Evolutionary conservation across 2,329 filamentous ascomycete genomes (phyloP).

Genomic region (Podosphaera aphanis): DNA sequence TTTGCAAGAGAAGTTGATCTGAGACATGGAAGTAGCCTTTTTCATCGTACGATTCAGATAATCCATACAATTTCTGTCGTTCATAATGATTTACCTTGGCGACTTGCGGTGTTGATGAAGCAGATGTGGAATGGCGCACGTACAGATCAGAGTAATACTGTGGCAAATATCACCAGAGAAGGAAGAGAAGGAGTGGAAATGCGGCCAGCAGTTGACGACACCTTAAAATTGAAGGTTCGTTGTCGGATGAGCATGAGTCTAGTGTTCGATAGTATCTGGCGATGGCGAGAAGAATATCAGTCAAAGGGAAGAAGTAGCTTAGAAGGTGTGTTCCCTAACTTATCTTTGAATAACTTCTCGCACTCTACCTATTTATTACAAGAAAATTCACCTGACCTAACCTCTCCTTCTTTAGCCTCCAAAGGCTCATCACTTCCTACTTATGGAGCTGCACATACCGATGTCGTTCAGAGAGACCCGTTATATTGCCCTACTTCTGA

Average conservation of each 20-base stretch:
- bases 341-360: not conserved
- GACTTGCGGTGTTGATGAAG: constrained; percentile 63
- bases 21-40: constrained; percentile 41
- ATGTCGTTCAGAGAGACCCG: not conserved
- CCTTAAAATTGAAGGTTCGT: constrained; percentile 56
- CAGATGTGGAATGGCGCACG: constrained; percentile 54
- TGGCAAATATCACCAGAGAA: constrained; percentile 21
- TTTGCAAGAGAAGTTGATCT: constrained; percentile 52
- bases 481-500: not conserved
- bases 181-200: constrained; percentile 7
- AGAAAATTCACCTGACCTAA: not conserved
- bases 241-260: constrained; percentile 69
- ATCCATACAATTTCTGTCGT: constrained; percentile 52
- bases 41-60: constrained; percentile 45
- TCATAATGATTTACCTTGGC: constrained; percentile 57
- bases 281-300: constrained; percentile 62
- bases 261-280: constrained; percentile 66
- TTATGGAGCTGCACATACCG: constrained; percentile 49
- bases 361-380: not conserved
- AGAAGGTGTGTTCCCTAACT: constrained; percentile 31
- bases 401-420: not conserved
- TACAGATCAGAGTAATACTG: constrained; percentile 16
- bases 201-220: constrained; percentile 32
- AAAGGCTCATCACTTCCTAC: constrained; percentile 76
- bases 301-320: constrained; percentile 44